Conservation (phyloP, 305 asterid species). For the Fraxinus floribunda region DNA sequence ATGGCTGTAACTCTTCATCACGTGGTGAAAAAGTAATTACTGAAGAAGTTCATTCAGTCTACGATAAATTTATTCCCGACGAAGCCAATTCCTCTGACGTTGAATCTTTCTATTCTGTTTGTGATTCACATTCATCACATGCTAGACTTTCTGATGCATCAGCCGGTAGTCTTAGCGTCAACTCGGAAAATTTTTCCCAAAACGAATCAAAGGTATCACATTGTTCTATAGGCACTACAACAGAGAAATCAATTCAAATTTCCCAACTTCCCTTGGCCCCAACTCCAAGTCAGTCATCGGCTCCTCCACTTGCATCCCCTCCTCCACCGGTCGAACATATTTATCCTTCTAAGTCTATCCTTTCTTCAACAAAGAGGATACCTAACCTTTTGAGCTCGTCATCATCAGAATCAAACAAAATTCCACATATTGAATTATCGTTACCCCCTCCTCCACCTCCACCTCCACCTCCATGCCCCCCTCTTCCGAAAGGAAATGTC, state of each 20-base stretch:
- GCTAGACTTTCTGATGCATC: constrained; percentile 64
- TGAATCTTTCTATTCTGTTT: constrained; percentile 72
- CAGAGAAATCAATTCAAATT: constrained; percentile 17
- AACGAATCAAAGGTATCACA: constrained; percentile 28
- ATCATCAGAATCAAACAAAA: not conserved
- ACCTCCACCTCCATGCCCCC: constrained; percentile 51
- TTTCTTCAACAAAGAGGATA: not conserved
- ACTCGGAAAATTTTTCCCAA: constrained; percentile 31
- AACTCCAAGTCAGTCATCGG: constrained; percentile 30
- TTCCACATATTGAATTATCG: not conserved
- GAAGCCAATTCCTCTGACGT: constrained; percentile 51
- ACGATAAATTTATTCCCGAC: constrained; percentile 28
- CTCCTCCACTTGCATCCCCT: constrained; percentile 30
- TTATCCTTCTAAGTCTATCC: not conserved
- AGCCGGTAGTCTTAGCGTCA: constrained; percentile 38
- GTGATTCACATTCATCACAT: constrained; percentile 38
- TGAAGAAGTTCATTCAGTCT: constrained; percentile 30
- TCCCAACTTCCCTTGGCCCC: constrained; percentile 24
- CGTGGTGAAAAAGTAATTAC: constrained; percentile 30
- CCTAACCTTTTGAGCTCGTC: not conserved
- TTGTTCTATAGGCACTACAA: constrained; percentile 14
- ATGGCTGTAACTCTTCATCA: constrained; percentile 20
- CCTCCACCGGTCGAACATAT: constrained; percentile 3
- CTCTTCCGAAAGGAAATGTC: constrained; percentile 31
- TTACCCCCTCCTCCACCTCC: not conserved